These are phyloP conservation scores for Tilletia caries DNA, from an alignment of 1,284 basidiomycete species.

Conservation along the genomic window DNA sequence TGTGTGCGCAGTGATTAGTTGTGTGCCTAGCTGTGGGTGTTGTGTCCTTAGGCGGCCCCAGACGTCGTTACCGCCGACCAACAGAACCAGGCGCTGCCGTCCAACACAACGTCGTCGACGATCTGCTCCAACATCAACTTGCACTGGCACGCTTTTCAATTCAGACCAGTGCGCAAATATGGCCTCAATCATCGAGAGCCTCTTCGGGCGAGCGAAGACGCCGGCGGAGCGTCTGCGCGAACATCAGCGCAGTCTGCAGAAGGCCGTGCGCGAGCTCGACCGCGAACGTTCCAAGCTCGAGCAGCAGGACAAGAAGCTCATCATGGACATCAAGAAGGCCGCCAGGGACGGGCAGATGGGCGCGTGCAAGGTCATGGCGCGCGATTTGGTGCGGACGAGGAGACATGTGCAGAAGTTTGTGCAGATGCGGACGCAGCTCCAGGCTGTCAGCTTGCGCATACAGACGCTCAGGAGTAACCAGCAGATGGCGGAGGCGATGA, in stretches of 20 bases:
- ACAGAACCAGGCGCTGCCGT: too few species aligned
- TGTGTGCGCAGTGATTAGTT: too few species aligned
- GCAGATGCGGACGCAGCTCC: conserved; percentile 96
- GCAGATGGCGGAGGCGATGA: conserved; percentile 99
- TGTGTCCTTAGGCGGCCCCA: too few species aligned
- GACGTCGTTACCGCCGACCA: too few species aligned
- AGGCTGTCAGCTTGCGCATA: conserved; percentile 91
- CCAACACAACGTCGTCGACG: too few species aligned
- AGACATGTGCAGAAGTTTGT: conserved; percentile 97
- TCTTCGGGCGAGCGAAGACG: conserved; percentile 84
- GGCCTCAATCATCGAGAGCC: conserved; percentile 30
- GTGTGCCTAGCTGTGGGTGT: too few species aligned
- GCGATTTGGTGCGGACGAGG: conserved; percentile 92
- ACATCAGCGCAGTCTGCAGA: conserved; percentile 90
- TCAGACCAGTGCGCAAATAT: background rate
- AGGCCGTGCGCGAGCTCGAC: conserved; percentile 95
- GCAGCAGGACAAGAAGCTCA: conserved; percentile 64
- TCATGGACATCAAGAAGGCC: conserved; percentile 89
- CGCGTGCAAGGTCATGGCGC: conserved; percentile 93
- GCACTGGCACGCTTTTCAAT: too few species aligned
- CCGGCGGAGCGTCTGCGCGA: conserved; percentile 93
- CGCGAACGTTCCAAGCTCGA: conserved; percentile 91
- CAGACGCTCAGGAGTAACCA: conserved; percentile 95
- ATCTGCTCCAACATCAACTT: background rate
- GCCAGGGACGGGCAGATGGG: conserved; percentile 92